phyloP scores from a whole-genome alignment of 192 early-diverging fungal genomes.

The Umbelopsis sp. region DNA sequence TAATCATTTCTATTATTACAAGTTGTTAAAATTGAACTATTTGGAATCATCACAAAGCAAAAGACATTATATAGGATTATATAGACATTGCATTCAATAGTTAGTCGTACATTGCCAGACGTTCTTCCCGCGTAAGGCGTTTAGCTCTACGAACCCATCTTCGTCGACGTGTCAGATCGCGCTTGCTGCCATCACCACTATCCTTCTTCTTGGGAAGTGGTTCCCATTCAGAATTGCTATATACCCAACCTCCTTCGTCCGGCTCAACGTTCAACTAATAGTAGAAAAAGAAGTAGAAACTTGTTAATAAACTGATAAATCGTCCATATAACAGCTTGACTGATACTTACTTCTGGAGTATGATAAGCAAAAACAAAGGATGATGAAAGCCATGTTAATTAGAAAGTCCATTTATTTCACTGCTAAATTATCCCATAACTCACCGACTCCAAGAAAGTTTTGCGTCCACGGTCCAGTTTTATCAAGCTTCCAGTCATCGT shows the following conservation, averaged over 20 bases:
- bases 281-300: background rate
- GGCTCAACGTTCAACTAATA: constrained; percentile 24
- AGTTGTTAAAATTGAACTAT: background rate
- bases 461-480: constrained; percentile 37
- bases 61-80: background rate
- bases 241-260: constrained; percentile 45
- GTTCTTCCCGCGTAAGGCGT: constrained; percentile 4
- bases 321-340: too few species aligned
- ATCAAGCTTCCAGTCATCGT: constrained; percentile 37
- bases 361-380: background rate
- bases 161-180: constrained; percentile 29
- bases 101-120: background rate
- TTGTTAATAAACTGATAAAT: too few species aligned
- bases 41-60: background rate
- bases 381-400: background rate
- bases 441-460: constrained; percentile 34
- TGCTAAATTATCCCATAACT: background rate
- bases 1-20: background rate
- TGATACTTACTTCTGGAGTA: background rate
- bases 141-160: constrained; percentile 33
- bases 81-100: background rate
- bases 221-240: constrained; percentile 40
- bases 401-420: too few species aligned
- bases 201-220: background rate
- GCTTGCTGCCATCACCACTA: background rate